Conservation (phyloP, 345 rosid species). For the Clarkia xantiana region DNA sequence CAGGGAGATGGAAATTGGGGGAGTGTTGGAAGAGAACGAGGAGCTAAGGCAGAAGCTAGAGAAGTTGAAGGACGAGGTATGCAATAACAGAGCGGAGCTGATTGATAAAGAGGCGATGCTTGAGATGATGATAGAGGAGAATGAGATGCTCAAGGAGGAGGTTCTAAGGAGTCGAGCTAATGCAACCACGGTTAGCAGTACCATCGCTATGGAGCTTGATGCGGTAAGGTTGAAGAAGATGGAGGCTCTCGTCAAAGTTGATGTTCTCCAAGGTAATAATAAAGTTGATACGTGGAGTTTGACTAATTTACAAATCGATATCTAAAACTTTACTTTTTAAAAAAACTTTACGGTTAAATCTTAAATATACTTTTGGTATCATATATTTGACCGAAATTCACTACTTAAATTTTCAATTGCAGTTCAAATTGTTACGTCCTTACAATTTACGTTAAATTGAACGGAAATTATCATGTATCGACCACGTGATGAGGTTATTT, state of each 20-base stretch:
- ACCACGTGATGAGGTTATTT: no score
- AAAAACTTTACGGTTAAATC: no score
- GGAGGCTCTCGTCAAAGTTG: constrained; percentile 61
- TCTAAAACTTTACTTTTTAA: no score
- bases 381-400: no score
- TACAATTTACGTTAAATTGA: no score
- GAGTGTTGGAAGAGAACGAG: constrained; percentile 67
- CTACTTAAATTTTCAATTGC: no score
- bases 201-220: constrained; percentile 9
- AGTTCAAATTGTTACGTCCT: no score
- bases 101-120: constrained; percentile 68
- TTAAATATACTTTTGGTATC: no score
- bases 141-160: constrained; percentile 46
- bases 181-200: constrained; percentile 14
- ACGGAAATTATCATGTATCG: no score
- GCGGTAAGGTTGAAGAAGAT: constrained; percentile 33
- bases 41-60: constrained; percentile 31
- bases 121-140: constrained; percentile 48
- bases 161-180: constrained; percentile 28
- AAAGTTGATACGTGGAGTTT: no score
- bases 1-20: constrained; percentile 70
- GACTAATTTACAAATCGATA: no score
- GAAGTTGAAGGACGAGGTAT: constrained; percentile 28
- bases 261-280: constrained; percentile 15
- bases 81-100: constrained; percentile 43